Percentiles rank a stretch among this genome's conserved stretches.
Conservation (phyloP, 2,329 filamentous ascomycete genomes). For the Neopestalotiopsis sp. region DNA sequence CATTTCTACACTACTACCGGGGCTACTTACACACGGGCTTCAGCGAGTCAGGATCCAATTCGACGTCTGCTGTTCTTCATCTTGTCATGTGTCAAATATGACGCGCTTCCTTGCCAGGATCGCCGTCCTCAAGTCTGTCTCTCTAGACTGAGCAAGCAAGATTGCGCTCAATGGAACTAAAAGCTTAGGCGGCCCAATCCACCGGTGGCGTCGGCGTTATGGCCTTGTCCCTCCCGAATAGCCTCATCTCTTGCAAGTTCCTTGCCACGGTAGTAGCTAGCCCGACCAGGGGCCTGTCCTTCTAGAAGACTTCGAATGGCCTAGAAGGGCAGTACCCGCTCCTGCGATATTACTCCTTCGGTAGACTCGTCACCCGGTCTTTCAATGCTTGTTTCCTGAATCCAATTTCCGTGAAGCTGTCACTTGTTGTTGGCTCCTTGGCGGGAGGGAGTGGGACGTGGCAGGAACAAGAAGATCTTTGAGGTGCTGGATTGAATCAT, state of each 20-base stretch:
- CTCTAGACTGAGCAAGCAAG: conserved; percentile 3
- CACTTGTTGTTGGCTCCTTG: not conserved
- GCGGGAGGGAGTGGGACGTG: not conserved
- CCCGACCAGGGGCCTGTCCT: conserved; percentile 14
- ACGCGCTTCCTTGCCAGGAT: not conserved
- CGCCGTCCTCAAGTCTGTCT: not conserved
- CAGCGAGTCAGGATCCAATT: not conserved
- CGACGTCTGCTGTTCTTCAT: conserved; percentile 1
- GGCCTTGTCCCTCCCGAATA: not conserved
- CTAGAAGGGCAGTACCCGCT: no score
- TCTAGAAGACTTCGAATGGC: no score
- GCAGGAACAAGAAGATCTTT: not conserved
- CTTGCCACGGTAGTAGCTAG: conserved; percentile 10
- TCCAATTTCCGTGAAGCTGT: not conserved
- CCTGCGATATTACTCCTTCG: not conserved
- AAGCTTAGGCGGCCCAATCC: conserved; percentile 2
- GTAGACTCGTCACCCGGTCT: not conserved
- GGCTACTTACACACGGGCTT: not conserved
- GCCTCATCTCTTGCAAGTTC: not conserved
- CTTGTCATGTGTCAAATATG: conserved; percentile 6
- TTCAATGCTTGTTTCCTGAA: not conserved
- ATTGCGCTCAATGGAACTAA: conserved; percentile 11
- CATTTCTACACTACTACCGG: not conserved
- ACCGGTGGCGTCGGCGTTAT: conserved; percentile 12
- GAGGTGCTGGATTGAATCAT: not conserved